phyloP scores from a whole-genome alignment of 495 filamentous ascomycete genomes.

The Immersiella caudata region DNA sequence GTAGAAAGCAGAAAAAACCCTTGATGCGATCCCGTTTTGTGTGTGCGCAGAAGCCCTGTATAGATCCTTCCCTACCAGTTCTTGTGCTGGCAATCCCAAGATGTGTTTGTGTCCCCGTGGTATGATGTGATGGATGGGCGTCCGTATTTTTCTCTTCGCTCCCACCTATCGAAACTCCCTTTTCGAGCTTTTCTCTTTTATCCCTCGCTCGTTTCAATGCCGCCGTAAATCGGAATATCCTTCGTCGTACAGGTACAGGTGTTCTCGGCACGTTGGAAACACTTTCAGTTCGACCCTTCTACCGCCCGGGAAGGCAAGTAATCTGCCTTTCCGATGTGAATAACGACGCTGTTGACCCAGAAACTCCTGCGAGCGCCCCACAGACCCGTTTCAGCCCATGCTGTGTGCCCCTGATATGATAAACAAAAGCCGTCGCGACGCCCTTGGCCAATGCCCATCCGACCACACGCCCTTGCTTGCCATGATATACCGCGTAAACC shows the following conservation, averaged over 20 bases:
- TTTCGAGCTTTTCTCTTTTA: slow-evolving; percentile 17
- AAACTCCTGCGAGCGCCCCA: slow-evolving; percentile 12
- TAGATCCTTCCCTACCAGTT: slow-evolving; percentile 10
- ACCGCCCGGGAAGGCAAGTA: background rate
- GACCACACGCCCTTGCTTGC: slow-evolving; percentile 27
- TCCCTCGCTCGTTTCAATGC: slow-evolving; percentile 11
- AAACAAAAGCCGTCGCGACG: slow-evolving; percentile 28
- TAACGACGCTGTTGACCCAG: slow-evolving; percentile 16
- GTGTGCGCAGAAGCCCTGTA: slow-evolving; percentile 10
- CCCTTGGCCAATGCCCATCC: slow-evolving; percentile 23
- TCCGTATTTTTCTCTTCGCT: slow-evolving; percentile 21
- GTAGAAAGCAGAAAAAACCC: slow-evolving; percentile 2
- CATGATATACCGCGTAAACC: slow-evolving; percentile 32
- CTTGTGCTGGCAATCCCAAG: slow-evolving; percentile 6
- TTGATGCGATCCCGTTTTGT: slow-evolving; percentile 18
- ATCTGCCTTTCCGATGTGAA: slow-evolving; percentile 17
- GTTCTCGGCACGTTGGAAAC: background rate
- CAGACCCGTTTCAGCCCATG: slow-evolving; percentile 20
- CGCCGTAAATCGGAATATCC: slow-evolving; percentile 13
- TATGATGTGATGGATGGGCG: slow-evolving; percentile 6
- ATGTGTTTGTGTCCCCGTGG: slow-evolving; percentile 9
- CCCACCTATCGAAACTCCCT: slow-evolving; percentile 4
- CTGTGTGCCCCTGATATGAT: slow-evolving; percentile 23
- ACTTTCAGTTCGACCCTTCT: slow-evolving; percentile 7
- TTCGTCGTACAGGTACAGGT: slow-evolving; percentile 14